Conservation (phyloP, 495 filamentous ascomycete genomes). For the Hypoxylon lienhwacheense region DNA sequence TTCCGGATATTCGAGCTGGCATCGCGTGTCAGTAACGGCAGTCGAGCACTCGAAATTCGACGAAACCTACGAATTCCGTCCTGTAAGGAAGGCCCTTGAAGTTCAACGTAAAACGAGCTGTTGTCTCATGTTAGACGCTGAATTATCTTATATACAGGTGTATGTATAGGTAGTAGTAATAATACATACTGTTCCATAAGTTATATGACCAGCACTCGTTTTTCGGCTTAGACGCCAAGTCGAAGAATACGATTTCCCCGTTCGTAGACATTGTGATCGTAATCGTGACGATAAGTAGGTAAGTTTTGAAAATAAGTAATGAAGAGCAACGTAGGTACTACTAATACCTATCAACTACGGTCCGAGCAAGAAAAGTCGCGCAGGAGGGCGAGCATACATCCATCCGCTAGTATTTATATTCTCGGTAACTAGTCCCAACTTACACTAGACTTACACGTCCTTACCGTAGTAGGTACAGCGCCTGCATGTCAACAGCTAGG, state of each 20-base stretch:
- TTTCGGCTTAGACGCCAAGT: conserved; percentile 55
- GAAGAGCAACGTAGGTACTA: too few species aligned
- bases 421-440: too few species aligned
- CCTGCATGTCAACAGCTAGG: too few species aligned
- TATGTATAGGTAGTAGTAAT: too few species aligned
- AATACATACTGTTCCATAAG: conserved; percentile 60
- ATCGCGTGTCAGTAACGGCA: background rate
- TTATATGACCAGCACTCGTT: conserved; percentile 59
- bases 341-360: too few species aligned
- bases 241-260: conserved; percentile 53
- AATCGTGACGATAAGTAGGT: background rate
- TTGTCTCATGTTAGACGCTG: background rate
- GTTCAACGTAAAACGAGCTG: conserved; percentile 62
- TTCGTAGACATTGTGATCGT: conserved; percentile 18
- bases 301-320: too few species aligned
- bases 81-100: conserved; percentile 64
- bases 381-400: too few species aligned
- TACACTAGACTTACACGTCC: too few species aligned
- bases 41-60: background rate
- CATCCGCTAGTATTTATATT: too few species aligned
- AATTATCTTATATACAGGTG: background rate
- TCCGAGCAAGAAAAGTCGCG: too few species aligned
- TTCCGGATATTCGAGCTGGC: conserved; percentile 62
- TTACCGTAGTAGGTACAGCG: too few species aligned
- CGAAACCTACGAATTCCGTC: conserved; percentile 59